These are phyloP conservation scores for Lodderomyces jiufengensis DNA, from an alignment of 1,139 yeast genomes.

Conservation along the genomic window DNA sequence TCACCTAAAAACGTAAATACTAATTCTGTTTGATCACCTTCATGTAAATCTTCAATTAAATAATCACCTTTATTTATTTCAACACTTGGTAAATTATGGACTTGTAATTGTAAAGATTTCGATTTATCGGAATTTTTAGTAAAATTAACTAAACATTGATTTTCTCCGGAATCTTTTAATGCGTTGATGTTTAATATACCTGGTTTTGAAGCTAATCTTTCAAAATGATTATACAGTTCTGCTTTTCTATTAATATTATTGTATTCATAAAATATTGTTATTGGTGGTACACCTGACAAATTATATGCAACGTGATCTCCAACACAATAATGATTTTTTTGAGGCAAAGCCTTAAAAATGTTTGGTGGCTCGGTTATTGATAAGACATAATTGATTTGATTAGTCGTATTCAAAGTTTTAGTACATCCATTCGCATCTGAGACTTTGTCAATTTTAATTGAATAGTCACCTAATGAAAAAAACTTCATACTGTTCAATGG, in stretches of 20 bases:
- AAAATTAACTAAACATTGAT: slow-evolving; percentile 64
- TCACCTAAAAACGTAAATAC: slow-evolving; percentile 64
- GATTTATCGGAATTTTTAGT: slow-evolving; percentile 33
- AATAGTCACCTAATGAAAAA: slow-evolving; percentile 46
- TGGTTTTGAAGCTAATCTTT: slow-evolving; percentile 75
- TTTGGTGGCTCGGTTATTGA: slow-evolving; percentile 76
- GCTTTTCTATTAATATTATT: slow-evolving; percentile 61
- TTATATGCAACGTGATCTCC: slow-evolving; percentile 85
- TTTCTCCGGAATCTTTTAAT: slow-evolving; percentile 70
- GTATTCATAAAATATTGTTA: slow-evolving; percentile 69
- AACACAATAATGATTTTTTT: slow-evolving; percentile 65
- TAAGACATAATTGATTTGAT: slow-evolving; percentile 37
- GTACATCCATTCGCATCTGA: slow-evolving; percentile 71
- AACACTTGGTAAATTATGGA: slow-evolving; percentile 90
- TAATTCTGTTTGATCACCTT: slow-evolving; percentile 80
- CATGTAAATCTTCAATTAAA: slow-evolving; percentile 76
- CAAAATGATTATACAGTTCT: slow-evolving; percentile 50
- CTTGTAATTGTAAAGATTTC: slow-evolving; percentile 46
- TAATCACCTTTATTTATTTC: slow-evolving; percentile 76
- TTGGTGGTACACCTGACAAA: slow-evolving; percentile 78
- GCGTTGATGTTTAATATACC: slow-evolving; percentile 71
- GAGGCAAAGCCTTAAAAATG: slow-evolving; percentile 39
- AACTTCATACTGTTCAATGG: slow-evolving; percentile 14
- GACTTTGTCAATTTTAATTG: slow-evolving; percentile 53
- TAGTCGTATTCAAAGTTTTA: slow-evolving; percentile 36